Base-by-base conservation (phyloP, 805 yeast species). In the Ascoidea tarda region DNA sequence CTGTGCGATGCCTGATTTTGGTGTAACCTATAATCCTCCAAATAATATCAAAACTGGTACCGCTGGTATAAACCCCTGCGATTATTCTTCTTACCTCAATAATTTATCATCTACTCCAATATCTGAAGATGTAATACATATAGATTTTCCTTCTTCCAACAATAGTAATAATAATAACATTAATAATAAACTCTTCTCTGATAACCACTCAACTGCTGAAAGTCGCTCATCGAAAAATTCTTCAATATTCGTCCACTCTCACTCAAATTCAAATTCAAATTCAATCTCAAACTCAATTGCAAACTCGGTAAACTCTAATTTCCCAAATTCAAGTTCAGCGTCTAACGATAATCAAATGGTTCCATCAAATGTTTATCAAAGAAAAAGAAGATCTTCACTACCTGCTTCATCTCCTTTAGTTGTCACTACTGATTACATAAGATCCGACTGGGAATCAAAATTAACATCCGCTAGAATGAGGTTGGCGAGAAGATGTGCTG, bases 371-470 rank as follows among this genome's bases (percentile, higher is more conserved):
- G 21, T 38, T 38, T 46, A 46, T 50, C 10, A 54, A 49, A 57
- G 69, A 46, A 62, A 60, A 47, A 65, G 81, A 58, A 65, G 81
- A 53, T 74, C 74, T 1, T 81, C 90, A 1, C 57, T 84, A 47
- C 82, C 90, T 4, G 81, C 87, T 1, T 73, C 76, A 51, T 80
- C 86, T 32, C 79, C 83, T 5, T 76, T 75, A 10, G 96, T 87
- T 5, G 74, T 89, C 32, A 81, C 91, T 0, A 79, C 88, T 6
- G 99, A 91, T 67, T 69, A 66, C 57, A 86, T 91, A 47, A 74
- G 97, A 51, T 98, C 99, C 1, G 96, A 87, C 62, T 91, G 99
- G 99, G 89, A 87, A 60, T 67, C 73, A 16, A 84, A 81, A 57
- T 74, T 91, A 49, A 71, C 75, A 6, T 73, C 78, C 50, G 96